Conservation (phyloP, 345 rosid genomes). For the Eucalyptus sp. region DNA sequence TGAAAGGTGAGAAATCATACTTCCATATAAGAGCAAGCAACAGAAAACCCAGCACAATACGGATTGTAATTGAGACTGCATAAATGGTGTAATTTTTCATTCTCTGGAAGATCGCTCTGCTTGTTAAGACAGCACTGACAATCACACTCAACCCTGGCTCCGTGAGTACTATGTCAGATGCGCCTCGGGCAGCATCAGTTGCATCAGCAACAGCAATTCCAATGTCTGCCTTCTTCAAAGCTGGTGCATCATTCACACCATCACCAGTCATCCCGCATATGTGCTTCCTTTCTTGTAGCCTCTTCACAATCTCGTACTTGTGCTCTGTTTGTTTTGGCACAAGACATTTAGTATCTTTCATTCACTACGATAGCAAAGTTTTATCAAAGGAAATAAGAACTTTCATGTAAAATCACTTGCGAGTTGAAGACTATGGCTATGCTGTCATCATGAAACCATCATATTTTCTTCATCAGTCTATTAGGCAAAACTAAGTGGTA, state of each 20-base stretch:
- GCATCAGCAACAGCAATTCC: slow-evolving; percentile 99
- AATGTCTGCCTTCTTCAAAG: slow-evolving; percentile 87
- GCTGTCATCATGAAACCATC: neutral
- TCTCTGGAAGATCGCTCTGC: slow-evolving; percentile 92
- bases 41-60: slow-evolving; percentile 78
- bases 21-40: slow-evolving; percentile 90
- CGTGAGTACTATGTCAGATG: slow-evolving; percentile 86
- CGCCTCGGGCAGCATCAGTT: slow-evolving; percentile 89
- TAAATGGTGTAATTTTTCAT: slow-evolving; percentile 98
- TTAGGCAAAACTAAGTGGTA: neutral
- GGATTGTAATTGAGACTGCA: slow-evolving; percentile 89
- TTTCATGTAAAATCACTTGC: neutral
- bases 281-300: slow-evolving; percentile 77
- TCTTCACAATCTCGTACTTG: slow-evolving; percentile 89
- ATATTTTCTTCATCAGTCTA: neutral
- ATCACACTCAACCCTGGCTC: slow-evolving; percentile 96
- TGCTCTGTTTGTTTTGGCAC: slow-evolving; percentile 34
- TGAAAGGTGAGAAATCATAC: slow-evolving; percentile 93
- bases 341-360: neutral
- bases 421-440: neutral
- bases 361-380: neutral
- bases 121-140: slow-evolving; percentile 86
- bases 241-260: slow-evolving; percentile 97
- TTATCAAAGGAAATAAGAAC: neutral
- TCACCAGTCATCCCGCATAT: slow-evolving; percentile 99